Evolutionary conservation across 2,329 filamentous ascomycete species (phyloP).

Genomic region (Penicillium freii): DNA sequence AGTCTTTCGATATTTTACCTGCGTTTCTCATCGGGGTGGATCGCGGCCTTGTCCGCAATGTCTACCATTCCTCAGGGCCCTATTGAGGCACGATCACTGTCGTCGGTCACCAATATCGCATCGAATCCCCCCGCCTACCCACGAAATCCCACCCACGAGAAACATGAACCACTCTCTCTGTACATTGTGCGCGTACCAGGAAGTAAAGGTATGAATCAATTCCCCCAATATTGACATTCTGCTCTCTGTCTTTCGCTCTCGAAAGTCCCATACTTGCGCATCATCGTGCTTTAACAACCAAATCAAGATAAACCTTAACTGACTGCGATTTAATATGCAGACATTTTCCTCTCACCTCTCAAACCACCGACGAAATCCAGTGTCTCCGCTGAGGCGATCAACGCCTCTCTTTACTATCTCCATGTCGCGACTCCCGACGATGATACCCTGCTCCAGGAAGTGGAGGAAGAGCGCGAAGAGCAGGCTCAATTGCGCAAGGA

Average conservation of each 20-base stretch:
- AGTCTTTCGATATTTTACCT: background rate
- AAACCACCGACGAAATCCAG: conserved; percentile 81
- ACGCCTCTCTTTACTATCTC: conserved; percentile 85
- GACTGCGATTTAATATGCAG: conserved; percentile 46
- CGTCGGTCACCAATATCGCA: conserved; percentile 74
- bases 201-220: conserved; percentile 64
- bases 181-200: conserved; percentile 95
- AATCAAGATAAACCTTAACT: conserved; percentile 18
- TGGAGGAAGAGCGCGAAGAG: conserved; percentile 38
- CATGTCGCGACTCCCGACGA: conserved; percentile 70
- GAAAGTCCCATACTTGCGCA: background rate
- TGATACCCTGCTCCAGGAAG: conserved; percentile 40
- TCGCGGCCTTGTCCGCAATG: conserved; percentile 27
- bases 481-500: conserved; percentile 28
- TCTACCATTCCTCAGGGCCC: conserved; percentile 30
- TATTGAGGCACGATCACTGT: conserved; percentile 80
- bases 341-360: conserved; percentile 86
- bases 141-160: conserved; percentile 67
- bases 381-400: conserved; percentile 82
- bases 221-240: background rate
- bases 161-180: conserved; percentile 70
- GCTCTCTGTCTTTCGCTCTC: background rate
- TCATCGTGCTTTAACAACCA: conserved; percentile 4
- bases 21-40: conserved; percentile 21
- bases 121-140: conserved; percentile 85